Percentiles rank a stretch among this genome's conserved stretches.
phyloP scores from a whole-genome alignment of 2,329 filamentous ascomycete genomes.

The Immersiporthe knoxdaviesiana region DNA sequence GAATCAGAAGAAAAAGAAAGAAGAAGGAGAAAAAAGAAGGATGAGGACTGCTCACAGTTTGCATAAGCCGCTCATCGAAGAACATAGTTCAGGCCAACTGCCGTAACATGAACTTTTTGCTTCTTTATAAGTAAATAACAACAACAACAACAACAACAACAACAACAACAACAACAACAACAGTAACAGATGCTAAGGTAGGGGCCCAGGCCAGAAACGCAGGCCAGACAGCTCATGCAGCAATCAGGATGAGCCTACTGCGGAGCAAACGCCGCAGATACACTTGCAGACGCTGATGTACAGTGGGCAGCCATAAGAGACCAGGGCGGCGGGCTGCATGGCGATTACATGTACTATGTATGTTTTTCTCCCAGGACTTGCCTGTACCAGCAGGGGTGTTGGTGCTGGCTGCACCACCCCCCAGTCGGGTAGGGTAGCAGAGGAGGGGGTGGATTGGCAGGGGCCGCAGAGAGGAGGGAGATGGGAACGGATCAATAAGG shows the following conservation, averaged over 20 bases:
- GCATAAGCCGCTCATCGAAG: conserved; percentile 1
- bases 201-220: neutral
- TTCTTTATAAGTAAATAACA: conserved; percentile 7
- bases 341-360: conserved; percentile 41
- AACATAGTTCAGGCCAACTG: conserved; percentile 22
- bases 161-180: too few relatives aligned
- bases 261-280: conserved; percentile 39
- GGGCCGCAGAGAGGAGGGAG: conserved; percentile 36
- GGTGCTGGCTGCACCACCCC: conserved; percentile 13
- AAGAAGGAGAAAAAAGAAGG: neutral
- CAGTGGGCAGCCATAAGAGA: conserved; percentile 36
- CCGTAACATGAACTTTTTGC: conserved; percentile 12
- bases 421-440: conserved; percentile 28
- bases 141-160: too few relatives aligned
- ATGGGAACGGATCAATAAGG: conserved; percentile 32
- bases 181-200: neutral
- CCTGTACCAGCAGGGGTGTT: conserved; percentile 44
- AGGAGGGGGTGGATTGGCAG: conserved; percentile 33
- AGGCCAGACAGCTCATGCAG: conserved; percentile 25
- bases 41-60: conserved; percentile 23
- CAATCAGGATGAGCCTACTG: conserved; percentile 31
- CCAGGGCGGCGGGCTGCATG: conserved; percentile 35
- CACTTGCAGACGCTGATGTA: conserved; percentile 35
- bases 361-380: conserved; percentile 43
- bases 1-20: neutral